These are phyloP conservation scores for Beauveria scarabaeidicola DNA, from an alignment of 2,329 filamentous ascomycete genomes.

Conservation along the genomic window DNA sequence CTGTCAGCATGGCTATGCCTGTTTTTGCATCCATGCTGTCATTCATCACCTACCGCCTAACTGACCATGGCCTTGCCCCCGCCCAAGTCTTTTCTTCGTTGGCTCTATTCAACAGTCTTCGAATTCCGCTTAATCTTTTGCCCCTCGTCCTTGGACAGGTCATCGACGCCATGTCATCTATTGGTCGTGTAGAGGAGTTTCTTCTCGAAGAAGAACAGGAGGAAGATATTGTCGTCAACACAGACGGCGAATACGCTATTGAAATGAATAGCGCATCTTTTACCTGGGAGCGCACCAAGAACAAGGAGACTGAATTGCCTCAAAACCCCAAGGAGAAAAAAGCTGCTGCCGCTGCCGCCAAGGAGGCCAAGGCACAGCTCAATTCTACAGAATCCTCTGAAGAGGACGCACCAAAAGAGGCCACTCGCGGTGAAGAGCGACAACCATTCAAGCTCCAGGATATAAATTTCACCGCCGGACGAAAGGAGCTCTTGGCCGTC, in stretches of 20 bases:
- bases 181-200: constrained; percentile 82
- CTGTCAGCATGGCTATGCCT: constrained; percentile 75
- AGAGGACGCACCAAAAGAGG: constrained; percentile 25
- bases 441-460: constrained; percentile 67
- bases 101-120: constrained; percentile 84
- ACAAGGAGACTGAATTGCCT: not conserved
- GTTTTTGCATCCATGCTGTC: constrained; percentile 93
- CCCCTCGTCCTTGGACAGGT: constrained; percentile 83
- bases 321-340: constrained; percentile 42
- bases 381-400: constrained; percentile 22
- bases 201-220: constrained; percentile 75
- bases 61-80: constrained; percentile 59
- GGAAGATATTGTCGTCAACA: constrained; percentile 53
- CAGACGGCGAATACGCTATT: constrained; percentile 58
- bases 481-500: constrained; percentile 73
- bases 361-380: constrained; percentile 39
- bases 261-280: constrained; percentile 67
- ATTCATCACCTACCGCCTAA: constrained; percentile 72
- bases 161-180: constrained; percentile 78
- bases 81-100: constrained; percentile 86
- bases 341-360: constrained; percentile 28
- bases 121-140: constrained; percentile 81
- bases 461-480: constrained; percentile 57
- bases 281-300: constrained; percentile 67
- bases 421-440: constrained; percentile 45